A percentile compares a stretch with the other conserved stretches of the same genome.
Evolutionary conservation across 148 eudicot genomes (phyloP).

Genomic region (Vaccinium corymbosum): DNA sequence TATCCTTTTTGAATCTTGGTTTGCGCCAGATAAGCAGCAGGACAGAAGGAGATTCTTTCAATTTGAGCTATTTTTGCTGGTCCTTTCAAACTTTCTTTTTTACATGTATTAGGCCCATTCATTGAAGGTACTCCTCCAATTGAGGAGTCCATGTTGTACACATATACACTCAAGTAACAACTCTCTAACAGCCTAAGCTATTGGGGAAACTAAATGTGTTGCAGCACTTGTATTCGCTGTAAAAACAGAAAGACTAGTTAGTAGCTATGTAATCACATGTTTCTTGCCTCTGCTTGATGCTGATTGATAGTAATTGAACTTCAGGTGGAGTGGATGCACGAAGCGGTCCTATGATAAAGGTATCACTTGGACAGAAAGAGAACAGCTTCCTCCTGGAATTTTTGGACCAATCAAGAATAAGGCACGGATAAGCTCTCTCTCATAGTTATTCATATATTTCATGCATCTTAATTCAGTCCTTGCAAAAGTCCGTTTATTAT

Average conservation of each 20-base stretch:
- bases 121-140: too few species aligned
- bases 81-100: too few species aligned
- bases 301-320: constrained; percentile 9
- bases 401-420: constrained; percentile 92
- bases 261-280: background rate
- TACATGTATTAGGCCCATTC: too few species aligned
- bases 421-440: constrained; percentile 27
- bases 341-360: constrained; percentile 87
- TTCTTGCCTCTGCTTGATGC: constrained; percentile 5
- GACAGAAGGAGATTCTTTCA: too few species aligned
- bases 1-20: too few species aligned
- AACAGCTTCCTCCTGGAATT: constrained; percentile 94
- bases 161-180: too few species aligned
- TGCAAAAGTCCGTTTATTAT: background rate
- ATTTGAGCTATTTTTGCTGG: too few species aligned
- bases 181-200: too few species aligned
- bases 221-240: background rate
- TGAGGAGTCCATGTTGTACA: too few species aligned
- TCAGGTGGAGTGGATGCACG: constrained; percentile 95
- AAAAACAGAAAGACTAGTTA: background rate
- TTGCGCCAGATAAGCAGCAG: too few species aligned
- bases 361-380: constrained; percentile 70
- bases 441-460: background rate
- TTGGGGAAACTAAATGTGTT: too few species aligned
- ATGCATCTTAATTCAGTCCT: background rate